These are phyloP conservation scores for Afroboletus lepidellus DNA, from an alignment of 1,284 basidiomycete species.

Conservation along the genomic window DNA sequence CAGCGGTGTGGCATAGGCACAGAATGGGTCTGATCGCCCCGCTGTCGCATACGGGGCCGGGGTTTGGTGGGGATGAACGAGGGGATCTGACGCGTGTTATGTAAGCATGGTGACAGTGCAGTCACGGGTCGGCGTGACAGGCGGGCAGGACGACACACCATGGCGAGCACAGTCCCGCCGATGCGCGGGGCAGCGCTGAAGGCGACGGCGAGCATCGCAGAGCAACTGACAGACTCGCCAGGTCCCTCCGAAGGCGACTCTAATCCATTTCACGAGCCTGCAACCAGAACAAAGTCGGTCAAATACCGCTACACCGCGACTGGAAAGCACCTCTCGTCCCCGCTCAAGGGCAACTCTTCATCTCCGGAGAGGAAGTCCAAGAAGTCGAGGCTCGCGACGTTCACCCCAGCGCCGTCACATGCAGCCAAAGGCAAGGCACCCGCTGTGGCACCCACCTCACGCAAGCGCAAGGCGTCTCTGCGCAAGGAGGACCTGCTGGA, in stretches of 20 bases:
- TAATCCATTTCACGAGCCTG: constrained; percentile 27
- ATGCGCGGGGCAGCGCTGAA: constrained; percentile 26
- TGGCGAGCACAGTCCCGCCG: constrained; percentile 21
- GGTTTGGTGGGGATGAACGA: constrained; percentile 15
- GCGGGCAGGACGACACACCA: constrained; percentile 7
- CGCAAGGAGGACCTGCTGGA: constrained; percentile 9
- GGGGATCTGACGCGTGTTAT: constrained; percentile 13
- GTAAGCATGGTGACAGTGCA: constrained; percentile 16
- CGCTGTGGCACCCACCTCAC: constrained; percentile 16
- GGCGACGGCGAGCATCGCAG: constrained; percentile 27
- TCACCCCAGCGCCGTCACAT: constrained; percentile 16
- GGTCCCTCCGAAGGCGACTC: constrained; percentile 24
- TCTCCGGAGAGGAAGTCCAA: constrained; percentile 28
- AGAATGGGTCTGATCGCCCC: constrained; percentile 22
- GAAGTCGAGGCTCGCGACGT: constrained; percentile 6
- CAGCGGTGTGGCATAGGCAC: constrained; percentile 7
- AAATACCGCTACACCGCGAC: constrained; percentile 35
- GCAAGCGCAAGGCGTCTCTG: constrained; percentile 28
- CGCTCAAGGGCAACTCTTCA: constrained; percentile 32
- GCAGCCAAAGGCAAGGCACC: constrained; percentile 9
- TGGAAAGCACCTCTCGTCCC: constrained; percentile 35
- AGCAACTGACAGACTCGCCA: constrained; percentile 27
- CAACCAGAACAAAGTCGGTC: constrained; percentile 24
- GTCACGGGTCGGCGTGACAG: constrained; percentile 23
- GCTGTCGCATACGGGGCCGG: too few relatives aligned